phyloP scores from a whole-genome alignment of 768 basidiomycete species.

The Tulasnella sp. region DNA sequence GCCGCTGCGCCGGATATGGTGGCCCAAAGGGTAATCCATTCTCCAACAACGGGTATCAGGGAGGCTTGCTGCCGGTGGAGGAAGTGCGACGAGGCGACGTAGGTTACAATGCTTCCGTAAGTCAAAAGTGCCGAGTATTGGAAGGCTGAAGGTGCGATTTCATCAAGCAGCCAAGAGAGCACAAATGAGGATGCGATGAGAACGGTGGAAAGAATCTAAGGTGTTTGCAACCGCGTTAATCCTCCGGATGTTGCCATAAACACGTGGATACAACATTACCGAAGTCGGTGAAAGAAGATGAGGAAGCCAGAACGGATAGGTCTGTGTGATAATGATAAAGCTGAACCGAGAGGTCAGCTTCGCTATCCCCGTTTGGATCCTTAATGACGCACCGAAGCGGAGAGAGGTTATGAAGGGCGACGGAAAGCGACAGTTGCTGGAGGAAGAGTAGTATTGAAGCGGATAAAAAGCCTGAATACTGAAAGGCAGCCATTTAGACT shows the following conservation, averaged over 20 bases:
- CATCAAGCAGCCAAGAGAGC: conserved; percentile 49
- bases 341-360: conserved; percentile 28
- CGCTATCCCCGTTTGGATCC: neutral
- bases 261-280: conserved; percentile 23
- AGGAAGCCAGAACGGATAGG: conserved; percentile 55
- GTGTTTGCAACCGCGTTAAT: neutral
- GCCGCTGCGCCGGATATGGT: neutral
- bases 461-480: conserved; percentile 68
- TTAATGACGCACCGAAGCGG: conserved; percentile 43
- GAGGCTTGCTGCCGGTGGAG: neutral
- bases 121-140: neutral
- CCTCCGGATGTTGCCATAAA: neutral
- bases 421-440: conserved; percentile 54
- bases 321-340: conserved; percentile 57
- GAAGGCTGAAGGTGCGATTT: neutral
- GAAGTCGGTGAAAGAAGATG: conserved; percentile 38
- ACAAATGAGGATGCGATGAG: conserved; percentile 38
- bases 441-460: conserved; percentile 57
- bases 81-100: conserved; percentile 19
- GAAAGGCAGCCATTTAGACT: neutral
- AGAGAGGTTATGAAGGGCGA: conserved; percentile 55
- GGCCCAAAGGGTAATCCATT: neutral
- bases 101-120: conserved; percentile 52
- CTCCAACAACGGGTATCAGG: neutral
- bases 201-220: conserved; percentile 41